Evolutionary conservation across 257 asterid species (phyloP).

Genomic region (Craterostigma plantagineum): DNA sequence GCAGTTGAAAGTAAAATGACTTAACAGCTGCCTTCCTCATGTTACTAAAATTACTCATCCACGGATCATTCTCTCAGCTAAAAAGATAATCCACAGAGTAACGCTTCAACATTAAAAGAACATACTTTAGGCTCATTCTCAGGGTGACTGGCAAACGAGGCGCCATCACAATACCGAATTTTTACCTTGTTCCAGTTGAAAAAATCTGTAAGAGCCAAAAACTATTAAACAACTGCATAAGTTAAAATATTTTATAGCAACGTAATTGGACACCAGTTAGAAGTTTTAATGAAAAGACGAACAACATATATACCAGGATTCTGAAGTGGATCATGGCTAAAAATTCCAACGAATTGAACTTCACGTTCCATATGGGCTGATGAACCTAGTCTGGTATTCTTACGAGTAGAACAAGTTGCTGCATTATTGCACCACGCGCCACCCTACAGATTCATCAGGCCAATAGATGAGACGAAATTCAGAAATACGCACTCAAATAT

Average conservation of each 20-base stretch:
- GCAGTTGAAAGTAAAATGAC: constrained; percentile 2
- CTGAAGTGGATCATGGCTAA: constrained; percentile 49
- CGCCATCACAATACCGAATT: constrained; percentile 86
- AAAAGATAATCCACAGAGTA: no score
- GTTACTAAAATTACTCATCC: neutral
- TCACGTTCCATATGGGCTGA: constrained; percentile 48
- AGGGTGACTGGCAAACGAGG: constrained; percentile 73
- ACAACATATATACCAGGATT: constrained; percentile 52
- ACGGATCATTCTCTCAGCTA: no score
- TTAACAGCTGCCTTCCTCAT: constrained; percentile 11
- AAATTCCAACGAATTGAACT: constrained; percentile 57
- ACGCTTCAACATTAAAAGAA: constrained; percentile 4
- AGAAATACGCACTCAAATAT: no score
- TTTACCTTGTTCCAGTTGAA: constrained; percentile 83
- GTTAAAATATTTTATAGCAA: no score
- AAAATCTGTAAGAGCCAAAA: constrained; percentile 51
- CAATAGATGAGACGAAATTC: no score
- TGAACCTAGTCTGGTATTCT: constrained; percentile 47
- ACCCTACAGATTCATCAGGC: constrained; percentile 28
- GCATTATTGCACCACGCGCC: constrained; percentile 77
- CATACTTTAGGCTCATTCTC: constrained; percentile 62
- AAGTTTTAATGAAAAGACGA: constrained; percentile 1
- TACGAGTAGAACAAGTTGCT: constrained; percentile 45
- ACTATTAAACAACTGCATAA: no score
- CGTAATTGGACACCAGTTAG: neutral